phyloP scores from a whole-genome alignment of 257 asterid genomes.

The Ocimum tenuiflorum region DNA sequence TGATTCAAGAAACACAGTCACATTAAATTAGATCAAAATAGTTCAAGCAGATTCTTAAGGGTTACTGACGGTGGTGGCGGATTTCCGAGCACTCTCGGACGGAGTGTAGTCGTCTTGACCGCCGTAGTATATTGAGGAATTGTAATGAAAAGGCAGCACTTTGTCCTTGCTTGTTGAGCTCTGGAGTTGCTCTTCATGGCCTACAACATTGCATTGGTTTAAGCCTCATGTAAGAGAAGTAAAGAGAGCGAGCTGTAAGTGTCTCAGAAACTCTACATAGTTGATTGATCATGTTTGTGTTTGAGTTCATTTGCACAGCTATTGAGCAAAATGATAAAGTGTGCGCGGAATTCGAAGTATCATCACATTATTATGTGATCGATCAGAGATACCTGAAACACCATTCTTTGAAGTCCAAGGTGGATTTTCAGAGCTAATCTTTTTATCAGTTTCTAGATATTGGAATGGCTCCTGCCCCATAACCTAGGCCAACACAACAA shows the following conservation, averaged over 20 bases:
- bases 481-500: conserved; percentile 29
- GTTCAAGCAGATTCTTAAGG: neutral
- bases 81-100: neutral
- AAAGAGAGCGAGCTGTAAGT: too few species aligned
- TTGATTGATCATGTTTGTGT: too few species aligned
- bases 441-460: conserved; percentile 31
- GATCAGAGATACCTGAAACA: conserved; percentile 38
- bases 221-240: too few species aligned
- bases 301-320: too few species aligned
- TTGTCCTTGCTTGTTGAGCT: neutral
- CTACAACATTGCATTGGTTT: neutral
- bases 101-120: neutral
- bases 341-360: neutral
- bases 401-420: conserved; percentile 40
- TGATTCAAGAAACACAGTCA: neutral
- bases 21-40: neutral
- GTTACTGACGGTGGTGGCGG: neutral
- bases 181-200: neutral
- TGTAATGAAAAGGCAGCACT: neutral
- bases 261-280: too few species aligned
- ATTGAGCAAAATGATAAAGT: too few species aligned
- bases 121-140: neutral
- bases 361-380: neutral
- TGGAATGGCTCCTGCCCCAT: conserved; percentile 34
- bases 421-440: conserved; percentile 34